Percentiles rank a stretch among this genome's conserved stretches.
phyloP scores from a whole-genome alignment of 2,329 filamentous ascomycete genomes.

The Dactylella cylindrospora region DNA sequence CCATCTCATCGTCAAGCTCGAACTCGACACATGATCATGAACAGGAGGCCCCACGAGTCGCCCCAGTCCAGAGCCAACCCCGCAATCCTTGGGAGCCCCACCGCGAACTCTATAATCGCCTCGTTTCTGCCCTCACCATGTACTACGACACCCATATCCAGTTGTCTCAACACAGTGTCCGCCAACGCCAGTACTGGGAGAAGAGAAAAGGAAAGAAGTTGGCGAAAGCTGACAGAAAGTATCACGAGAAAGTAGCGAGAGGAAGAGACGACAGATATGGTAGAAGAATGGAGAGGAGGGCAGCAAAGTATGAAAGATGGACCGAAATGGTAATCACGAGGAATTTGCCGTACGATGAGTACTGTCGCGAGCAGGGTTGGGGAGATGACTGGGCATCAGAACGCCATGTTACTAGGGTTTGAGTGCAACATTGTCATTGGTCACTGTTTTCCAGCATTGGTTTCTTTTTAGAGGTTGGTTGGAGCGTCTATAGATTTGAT shows the following conservation, averaged over 20 bases:
- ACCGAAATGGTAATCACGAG: slow-evolving; percentile 21
- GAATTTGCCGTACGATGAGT: too few relatives aligned
- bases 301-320: slow-evolving; percentile 38
- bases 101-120: background rate
- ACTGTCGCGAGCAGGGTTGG: too few relatives aligned
- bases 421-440: too few relatives aligned
- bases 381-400: too few relatives aligned
- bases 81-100: background rate
- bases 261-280: slow-evolving; percentile 23
- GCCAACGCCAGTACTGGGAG: slow-evolving; percentile 8
- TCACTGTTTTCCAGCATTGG: too few relatives aligned
- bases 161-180: background rate
- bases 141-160: slow-evolving; percentile 37
- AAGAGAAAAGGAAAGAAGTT: slow-evolving; percentile 25
- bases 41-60: too few relatives aligned
- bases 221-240: slow-evolving; percentile 35
- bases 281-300: slow-evolving; percentile 21
- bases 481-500: too few relatives aligned
- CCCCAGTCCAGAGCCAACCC: background rate
- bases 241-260: slow-evolving; percentile 18
- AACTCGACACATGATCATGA: too few relatives aligned
- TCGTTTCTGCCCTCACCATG: slow-evolving; percentile 6
- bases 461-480: too few relatives aligned
- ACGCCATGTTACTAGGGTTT: too few relatives aligned
- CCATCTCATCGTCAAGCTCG: too few relatives aligned